phyloP scores from a whole-genome alignment of 495 filamentous ascomycete genomes.

The Penicillium tannophilum region DNA sequence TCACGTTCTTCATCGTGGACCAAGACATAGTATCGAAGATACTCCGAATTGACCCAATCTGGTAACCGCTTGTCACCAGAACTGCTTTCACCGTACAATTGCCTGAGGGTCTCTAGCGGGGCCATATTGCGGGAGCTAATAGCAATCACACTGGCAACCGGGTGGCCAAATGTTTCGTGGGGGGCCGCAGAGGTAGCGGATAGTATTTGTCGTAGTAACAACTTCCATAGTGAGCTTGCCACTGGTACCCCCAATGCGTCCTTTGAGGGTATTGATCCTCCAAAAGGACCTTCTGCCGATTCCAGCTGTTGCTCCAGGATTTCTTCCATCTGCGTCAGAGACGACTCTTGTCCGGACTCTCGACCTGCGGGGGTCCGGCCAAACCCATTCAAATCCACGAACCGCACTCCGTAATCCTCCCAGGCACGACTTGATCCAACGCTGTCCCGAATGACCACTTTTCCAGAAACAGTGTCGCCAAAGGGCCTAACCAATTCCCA shows the following conservation, averaged over 20 bases:
- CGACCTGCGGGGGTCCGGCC: constrained; percentile 21
- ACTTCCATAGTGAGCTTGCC: constrained; percentile 69
- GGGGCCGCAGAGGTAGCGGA: constrained; percentile 74
- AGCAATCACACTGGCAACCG: constrained; percentile 92
- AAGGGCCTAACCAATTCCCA: constrained; percentile 86
- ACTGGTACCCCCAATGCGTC: constrained; percentile 34
- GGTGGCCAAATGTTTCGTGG: constrained; percentile 92
- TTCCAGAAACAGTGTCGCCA: constrained; percentile 85
- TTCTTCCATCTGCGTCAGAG: constrained; percentile 61
- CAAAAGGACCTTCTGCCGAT: constrained; percentile 32
- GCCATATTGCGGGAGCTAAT: constrained; percentile 82
- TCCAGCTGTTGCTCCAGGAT: constrained; percentile 53
- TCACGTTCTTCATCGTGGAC: constrained; percentile 96
- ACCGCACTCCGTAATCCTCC: constrained; percentile 89
- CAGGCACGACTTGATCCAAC: constrained; percentile 76
- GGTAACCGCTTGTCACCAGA: constrained; percentile 68
- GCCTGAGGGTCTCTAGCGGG: constrained; percentile 81
- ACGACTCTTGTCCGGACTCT: constrained; percentile 24
- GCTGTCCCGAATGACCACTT: constrained; percentile 88
- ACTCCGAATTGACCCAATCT: constrained; percentile 83
- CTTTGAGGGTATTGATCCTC: constrained; percentile 39
- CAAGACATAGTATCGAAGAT: constrained; percentile 91
- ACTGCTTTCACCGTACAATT: constrained; percentile 76
- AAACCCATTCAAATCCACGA: constrained; percentile 57
- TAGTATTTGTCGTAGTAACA: constrained; percentile 81